These are phyloP conservation scores for Trypanosoma cruzi DNA, from an alignment of 208 protist species.

Conservation along the genomic window DNA sequence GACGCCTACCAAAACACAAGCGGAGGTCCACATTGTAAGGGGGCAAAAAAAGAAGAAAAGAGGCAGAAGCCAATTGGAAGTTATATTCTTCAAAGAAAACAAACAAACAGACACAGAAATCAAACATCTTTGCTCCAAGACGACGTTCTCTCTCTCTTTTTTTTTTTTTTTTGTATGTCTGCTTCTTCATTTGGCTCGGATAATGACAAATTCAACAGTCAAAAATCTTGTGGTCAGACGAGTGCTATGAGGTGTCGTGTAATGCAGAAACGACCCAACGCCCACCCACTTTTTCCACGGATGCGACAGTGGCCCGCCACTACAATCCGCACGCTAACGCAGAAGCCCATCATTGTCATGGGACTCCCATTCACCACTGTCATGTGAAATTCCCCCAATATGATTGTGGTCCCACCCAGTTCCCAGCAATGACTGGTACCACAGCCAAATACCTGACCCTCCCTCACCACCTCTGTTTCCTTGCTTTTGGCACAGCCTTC, in stretches of 20 bases:
- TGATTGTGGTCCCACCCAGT: too few species aligned
- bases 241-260: background rate
- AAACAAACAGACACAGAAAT: background rate
- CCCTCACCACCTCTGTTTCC: background rate
- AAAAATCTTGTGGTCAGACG: background rate
- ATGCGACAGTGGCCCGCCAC: background rate
- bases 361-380: too few species aligned
- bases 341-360: too few species aligned
- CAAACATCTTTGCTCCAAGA: background rate
- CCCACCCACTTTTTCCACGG: background rate
- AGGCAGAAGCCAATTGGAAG: background rate
- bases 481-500: slow-evolving; percentile 14
- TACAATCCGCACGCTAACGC: too few species aligned
- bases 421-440: background rate
- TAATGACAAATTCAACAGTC: background rate
- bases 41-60: background rate
- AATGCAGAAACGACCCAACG: background rate
- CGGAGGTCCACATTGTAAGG: background rate
- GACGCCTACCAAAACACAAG: background rate
- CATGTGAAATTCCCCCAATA: too few species aligned
- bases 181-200: background rate
- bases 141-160: too few species aligned
- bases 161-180: too few species aligned
- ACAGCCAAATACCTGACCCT: background rate
- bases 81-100: background rate